phyloP scores from a whole-genome alignment of 257 asterid genomes.

The Orobanche coerulescens region DNA sequence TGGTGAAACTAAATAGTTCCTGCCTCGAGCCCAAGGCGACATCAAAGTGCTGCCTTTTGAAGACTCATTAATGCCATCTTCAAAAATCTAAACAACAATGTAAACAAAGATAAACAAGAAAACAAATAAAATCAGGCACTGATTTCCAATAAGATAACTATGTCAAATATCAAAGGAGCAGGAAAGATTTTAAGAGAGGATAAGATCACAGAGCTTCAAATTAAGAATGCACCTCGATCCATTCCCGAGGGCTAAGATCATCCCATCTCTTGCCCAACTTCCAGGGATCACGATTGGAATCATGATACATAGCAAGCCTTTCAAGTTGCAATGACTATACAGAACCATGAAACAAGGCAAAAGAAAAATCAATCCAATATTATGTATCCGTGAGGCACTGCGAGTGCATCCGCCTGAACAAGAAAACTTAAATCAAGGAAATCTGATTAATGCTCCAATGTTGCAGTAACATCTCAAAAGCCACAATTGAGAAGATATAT shows the following conservation, averaged over 20 bases:
- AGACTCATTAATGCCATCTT: slow-evolving; percentile 81
- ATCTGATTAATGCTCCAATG: slow-evolving; percentile 9
- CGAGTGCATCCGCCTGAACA: slow-evolving; percentile 14
- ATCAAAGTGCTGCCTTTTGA: slow-evolving; percentile 32
- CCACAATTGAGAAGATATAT: background rate
- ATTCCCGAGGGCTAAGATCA: slow-evolving; percentile 84
- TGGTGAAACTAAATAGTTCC: slow-evolving; percentile 81
- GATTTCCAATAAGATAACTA: slow-evolving; percentile 4
- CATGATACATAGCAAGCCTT: slow-evolving; percentile 97
- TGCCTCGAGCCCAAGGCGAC: slow-evolving; percentile 65
- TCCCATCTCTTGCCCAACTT: slow-evolving; percentile 88
- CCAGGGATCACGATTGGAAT: slow-evolving; percentile 84
- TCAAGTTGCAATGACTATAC: slow-evolving; percentile 87
- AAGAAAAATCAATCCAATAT: slow-evolving; percentile 20
- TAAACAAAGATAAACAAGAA: slow-evolving; percentile 7
- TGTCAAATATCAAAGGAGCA: background rate
- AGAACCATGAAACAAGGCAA: slow-evolving; percentile 15
- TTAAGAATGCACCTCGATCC: slow-evolving; percentile 71
- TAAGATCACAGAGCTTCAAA: slow-evolving; percentile 22
- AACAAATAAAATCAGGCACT: slow-evolving; percentile 14
- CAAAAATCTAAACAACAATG: slow-evolving; percentile 55
- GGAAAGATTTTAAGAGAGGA: background rate
- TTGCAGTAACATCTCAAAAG: slow-evolving; percentile 1
- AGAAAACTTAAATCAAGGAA: background rate
- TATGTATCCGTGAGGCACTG: slow-evolving; percentile 15